Evolutionary conservation across 2,329 filamentous ascomycete genomes (phyloP).

Genomic region (Ascochyta koolunga): DNA sequence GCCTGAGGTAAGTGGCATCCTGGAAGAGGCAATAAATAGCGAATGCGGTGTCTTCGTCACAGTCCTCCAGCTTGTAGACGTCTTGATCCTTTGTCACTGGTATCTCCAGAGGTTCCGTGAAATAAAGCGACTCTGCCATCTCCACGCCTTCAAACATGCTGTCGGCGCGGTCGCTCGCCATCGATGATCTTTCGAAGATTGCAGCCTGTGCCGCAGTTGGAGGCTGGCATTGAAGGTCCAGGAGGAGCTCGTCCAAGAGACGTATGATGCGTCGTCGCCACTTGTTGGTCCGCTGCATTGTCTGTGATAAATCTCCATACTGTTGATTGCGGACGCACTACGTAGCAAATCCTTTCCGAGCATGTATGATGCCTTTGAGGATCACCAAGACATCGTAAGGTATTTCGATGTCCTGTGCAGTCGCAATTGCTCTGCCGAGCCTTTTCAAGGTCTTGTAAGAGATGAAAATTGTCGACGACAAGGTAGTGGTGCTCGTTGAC

Average conservation of each 20-base stretch:
- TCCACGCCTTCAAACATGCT: conserved; percentile 4
- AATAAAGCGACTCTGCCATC: conserved; percentile 2
- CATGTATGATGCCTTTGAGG: conserved; percentile 19
- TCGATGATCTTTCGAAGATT: neutral
- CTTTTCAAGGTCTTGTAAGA: conserved; percentile 1
- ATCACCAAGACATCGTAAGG: conserved; percentile 11
- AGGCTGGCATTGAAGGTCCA: conserved; percentile 8
- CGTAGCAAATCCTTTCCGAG: conserved; percentile 18
- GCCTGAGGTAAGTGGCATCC: conserved; percentile 37
- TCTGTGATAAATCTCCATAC: neutral
- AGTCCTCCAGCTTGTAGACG: conserved; percentile 14
- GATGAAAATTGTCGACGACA: neutral
- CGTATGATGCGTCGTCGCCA: conserved; percentile 18
- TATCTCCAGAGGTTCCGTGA: neutral
- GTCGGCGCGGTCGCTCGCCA: neutral
- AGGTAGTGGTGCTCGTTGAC: neutral
- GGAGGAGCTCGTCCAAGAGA: neutral
- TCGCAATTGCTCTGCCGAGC: conserved; percentile 10
- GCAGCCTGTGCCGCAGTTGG: conserved; percentile 1
- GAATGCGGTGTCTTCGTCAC: conserved; percentile 19
- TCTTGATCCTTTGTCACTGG: neutral
- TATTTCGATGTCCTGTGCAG: neutral
- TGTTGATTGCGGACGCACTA: conserved; percentile 18
- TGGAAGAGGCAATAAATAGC: conserved; percentile 37
- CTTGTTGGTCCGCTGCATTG: conserved; percentile 10